Conservation (phyloP, 202 grass and related monocot species). For the Elaeis oleifera region DNA sequence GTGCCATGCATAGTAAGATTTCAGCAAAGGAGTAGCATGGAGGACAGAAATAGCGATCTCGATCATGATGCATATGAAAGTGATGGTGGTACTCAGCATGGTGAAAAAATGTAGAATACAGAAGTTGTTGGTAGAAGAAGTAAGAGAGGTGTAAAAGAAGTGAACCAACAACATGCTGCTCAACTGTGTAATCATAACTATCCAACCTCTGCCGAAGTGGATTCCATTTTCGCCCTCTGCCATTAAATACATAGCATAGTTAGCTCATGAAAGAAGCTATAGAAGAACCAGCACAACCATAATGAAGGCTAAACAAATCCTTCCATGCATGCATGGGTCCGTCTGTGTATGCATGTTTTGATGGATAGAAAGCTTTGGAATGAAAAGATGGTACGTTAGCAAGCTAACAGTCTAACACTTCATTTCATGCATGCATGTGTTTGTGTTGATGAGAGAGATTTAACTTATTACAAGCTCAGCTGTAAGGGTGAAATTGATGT, state of each 20-base stretch:
- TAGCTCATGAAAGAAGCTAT: conserved; percentile 14
- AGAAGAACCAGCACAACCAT: conserved; percentile 10
- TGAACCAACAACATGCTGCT: conserved; percentile 95
- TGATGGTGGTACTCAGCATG: conserved; percentile 57
- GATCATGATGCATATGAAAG: conserved; percentile 46
- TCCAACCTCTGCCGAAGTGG: conserved; percentile 82
- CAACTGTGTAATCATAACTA: conserved; percentile 87
- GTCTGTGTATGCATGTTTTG: no score
- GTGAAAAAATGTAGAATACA: conserved; percentile 92
- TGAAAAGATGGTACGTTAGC: no score
- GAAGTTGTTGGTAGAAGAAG: conserved; percentile 86
- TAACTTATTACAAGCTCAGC: no score
- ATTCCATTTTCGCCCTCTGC: conserved; percentile 90
- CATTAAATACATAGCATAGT: neutral
- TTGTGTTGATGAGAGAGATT: no score
- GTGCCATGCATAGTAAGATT: conserved; percentile 49
- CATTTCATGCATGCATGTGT: no score
- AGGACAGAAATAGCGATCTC: conserved; percentile 59
- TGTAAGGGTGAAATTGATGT: no score
- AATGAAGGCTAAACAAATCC: conserved; percentile 5
- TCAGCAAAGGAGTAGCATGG: conserved; percentile 64
- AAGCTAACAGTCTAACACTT: no score
- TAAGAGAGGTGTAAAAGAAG: conserved; percentile 81
- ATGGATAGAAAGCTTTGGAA: no score
- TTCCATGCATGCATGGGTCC: no score